phyloP scores from a whole-genome alignment of 2,329 filamentous ascomycete species.

The Rutstroemia sp. region DNA sequence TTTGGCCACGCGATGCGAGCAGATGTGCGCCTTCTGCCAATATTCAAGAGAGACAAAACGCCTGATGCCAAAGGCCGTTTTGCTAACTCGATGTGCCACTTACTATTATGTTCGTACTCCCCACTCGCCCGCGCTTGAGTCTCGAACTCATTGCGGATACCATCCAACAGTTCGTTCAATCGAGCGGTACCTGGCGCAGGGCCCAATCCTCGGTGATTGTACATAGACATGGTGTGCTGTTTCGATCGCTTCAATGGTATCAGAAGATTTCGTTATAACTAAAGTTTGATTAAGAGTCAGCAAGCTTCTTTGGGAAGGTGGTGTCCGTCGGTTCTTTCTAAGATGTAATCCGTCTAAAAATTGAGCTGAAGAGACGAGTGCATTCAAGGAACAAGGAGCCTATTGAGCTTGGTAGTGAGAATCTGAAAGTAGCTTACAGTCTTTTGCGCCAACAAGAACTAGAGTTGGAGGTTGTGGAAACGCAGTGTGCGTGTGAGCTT shows the following conservation, averaged over 20 bases:
- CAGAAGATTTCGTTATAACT: not conserved
- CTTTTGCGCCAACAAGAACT: not conserved
- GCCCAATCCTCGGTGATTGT: conserved; percentile 81
- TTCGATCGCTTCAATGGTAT: not conserved
- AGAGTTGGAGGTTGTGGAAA: not conserved
- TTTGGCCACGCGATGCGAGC: too few relatives aligned
- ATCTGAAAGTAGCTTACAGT: not conserved
- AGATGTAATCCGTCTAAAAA: not conserved
- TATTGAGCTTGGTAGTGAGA: not conserved
- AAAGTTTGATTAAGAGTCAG: not conserved
- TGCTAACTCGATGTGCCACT: conserved; percentile 34
- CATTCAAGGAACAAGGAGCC: too few relatives aligned
- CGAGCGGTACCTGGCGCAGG: conserved; percentile 58
- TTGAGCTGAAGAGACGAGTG: too few relatives aligned
- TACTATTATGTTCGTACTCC: conserved; percentile 91
- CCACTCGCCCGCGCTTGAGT: conserved; percentile 72
- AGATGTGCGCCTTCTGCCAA: too few relatives aligned
- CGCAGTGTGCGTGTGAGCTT: not conserved
- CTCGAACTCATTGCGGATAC: conserved; percentile 87
- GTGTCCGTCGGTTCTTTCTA: not conserved
- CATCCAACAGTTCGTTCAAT: conserved; percentile 85
- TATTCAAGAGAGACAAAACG: too few relatives aligned
- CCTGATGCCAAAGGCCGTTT: not conserved
- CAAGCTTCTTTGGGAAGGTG: not conserved
- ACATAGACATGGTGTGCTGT: conserved; percentile 59